Base-by-base conservation (phyloP, 2,329 filamentous ascomycete genomes). In the Fusarium piperis region DNA sequence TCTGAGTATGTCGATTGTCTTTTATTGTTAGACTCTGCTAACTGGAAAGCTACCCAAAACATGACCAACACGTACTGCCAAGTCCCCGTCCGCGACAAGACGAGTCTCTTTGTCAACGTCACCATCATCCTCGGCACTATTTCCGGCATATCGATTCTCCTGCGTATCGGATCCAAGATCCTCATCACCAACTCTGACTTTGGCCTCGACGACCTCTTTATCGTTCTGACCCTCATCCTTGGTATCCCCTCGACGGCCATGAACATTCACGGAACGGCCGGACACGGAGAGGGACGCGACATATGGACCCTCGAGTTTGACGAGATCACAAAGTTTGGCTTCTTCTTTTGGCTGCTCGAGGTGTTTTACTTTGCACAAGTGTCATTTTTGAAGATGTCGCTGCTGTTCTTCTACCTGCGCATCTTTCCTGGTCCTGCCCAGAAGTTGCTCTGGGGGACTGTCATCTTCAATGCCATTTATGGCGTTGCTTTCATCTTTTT, bases 401-500 rank as follows among this genome's bases (percentile, higher is more conserved):
- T 73, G 33, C 28, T 73, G 2, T 73, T 73, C 53, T 73, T 73
- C 55, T 73, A 73, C 61, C 59, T 71, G 56, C 64, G 71, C 33
- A 73, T 72, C 53, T 72, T 72, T 30, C 60, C 59, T 2, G 67
- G 62, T 2, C 48, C 62, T 3, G 59, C 68, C 11, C 67, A 71
- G 12, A 60, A 60, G 48, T 10, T 71, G 2, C 62, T 72, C 1
- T 71, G 70, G 70, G 70, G 64, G 5, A 72, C 70, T 3, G 60
- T 72, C 18, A 8, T 36, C n/a, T 62, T 72, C 20, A 72, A 72
- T 13, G 59, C 59, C 30, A 15, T 57, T 3, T 79, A 74, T 18
- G 80, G 79, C 0, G 28, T 79, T 2, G 63, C 73, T 0, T 85
- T 83, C 51, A 62, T 78, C 2, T 53, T 83, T 2, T 68, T 78